Base-by-base conservation (phyloP, 805 yeast species). In the Yarrowia phangngaensis region DNA sequence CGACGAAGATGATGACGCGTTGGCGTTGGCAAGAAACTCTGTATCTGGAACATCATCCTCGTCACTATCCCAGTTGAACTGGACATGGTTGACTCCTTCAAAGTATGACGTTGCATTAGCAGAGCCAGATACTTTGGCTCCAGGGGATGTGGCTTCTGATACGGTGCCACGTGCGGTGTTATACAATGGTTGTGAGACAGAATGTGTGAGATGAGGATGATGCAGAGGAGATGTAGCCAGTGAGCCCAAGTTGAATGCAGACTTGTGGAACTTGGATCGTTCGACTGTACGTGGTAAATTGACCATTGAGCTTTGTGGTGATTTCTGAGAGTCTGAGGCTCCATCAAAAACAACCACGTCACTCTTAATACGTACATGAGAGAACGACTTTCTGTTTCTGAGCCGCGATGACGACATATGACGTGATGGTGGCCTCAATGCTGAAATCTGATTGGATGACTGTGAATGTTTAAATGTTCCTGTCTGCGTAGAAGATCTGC, bases 391-490 rank as follows among this genome's bases (percentile, higher is more conserved):
- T n/a, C 35, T 19, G 20, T 41, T 41, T 6, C 29, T 20, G 9
- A 41, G 35, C 1, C 48, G 48, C 3, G 48, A 30, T 5, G 45
- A 31, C 12, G 35, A 29, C 34, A 41, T 41, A 22, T 30, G 34
- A 3, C 48, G 27, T 14, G 29, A 29, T 3, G 45, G 45, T 9
- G 45, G 45, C 20, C 23, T 29, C 27, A 30, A 27, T 6, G 35
- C 35, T 2, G 48, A 41, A 16, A 41, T 41, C 29, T 41, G 48
- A 22, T 20, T 23, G 17, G 48, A 41, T 22, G 48, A 41, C 29
- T 41, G 48, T 16, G 35, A 29, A 20, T 41, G 48, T 35, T 41
- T 41, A n/a, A 41, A 29, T 22, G 48, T 38, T 23, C 45, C 45
- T n/a, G n/a, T n/a, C 30, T 38, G 45, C 7, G 45, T 31, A 11